These are phyloP conservation scores for Acacia acuminata DNA, from an alignment of 306 rosid species.

Conservation along the genomic window DNA sequence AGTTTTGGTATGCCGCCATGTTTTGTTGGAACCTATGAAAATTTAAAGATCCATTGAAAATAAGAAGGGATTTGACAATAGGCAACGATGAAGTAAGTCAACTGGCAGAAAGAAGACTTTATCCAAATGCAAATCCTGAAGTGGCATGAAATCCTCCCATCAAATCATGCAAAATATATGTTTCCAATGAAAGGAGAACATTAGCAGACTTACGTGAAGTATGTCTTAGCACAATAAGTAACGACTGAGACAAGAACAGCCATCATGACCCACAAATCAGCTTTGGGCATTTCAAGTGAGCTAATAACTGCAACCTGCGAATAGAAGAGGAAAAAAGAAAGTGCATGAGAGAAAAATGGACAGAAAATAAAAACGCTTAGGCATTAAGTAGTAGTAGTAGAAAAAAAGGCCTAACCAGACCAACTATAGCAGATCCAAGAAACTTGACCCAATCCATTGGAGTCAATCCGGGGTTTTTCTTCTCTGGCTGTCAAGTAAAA, in stretches of 20 bases:
- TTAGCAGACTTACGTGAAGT: constrained; percentile 70
- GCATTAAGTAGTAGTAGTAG: neutral
- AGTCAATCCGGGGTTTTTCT: constrained; percentile 93
- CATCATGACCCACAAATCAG: constrained; percentile 69
- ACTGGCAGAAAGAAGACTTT: neutral
- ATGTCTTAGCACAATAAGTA: constrained; percentile 88
- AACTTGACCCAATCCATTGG: constrained; percentile 98
- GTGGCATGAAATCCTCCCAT: constrained; percentile 3
- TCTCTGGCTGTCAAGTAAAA: constrained; percentile 76
- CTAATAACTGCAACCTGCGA: constrained; percentile 75
- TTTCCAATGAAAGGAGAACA: neutral
- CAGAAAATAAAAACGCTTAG: neutral
- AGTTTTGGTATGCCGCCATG: constrained; percentile 75
- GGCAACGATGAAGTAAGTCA: neutral
- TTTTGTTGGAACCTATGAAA: constrained; percentile 76
- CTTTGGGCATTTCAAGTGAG: constrained; percentile 60
- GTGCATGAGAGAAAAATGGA: constrained; percentile 21
- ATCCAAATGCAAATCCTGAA: neutral
- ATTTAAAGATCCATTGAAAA: constrained; percentile 7
- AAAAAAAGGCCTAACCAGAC: constrained; percentile 64
- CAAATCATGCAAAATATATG: neutral
- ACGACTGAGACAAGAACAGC: constrained; percentile 72
- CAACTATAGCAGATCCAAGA: constrained; percentile 80
- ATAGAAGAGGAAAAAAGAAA: constrained; percentile 1
- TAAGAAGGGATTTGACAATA: neutral